Evolutionary conservation across 306 rosid species (phyloP).

Genomic region (Quercus dentata): DNA sequence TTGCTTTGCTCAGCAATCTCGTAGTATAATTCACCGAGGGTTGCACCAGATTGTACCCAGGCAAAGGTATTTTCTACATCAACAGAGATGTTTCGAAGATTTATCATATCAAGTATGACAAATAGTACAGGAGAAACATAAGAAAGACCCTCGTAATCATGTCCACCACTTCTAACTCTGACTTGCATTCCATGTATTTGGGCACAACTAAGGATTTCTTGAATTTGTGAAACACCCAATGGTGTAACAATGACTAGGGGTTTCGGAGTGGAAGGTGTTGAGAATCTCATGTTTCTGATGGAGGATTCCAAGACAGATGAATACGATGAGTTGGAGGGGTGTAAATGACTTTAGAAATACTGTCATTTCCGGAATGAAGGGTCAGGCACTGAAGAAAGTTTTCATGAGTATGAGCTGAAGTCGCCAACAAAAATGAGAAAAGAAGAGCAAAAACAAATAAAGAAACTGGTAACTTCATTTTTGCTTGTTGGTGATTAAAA

Average conservation of each 20-base stretch:
- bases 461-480: slow-evolving; percentile 1
- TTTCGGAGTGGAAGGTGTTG: neutral
- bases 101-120: neutral
- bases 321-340: neutral
- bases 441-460: neutral
- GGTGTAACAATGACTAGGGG: slow-evolving; percentile 20
- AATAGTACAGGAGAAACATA: slow-evolving; percentile 11
- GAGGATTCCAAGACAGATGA: neutral
- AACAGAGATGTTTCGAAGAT: neutral
- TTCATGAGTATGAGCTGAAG: slow-evolving; percentile 18
- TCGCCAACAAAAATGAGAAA: slow-evolving; percentile 3
- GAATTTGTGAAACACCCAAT: neutral
- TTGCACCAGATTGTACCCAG: slow-evolving; percentile 21
- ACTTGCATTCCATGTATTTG: neutral
- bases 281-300: neutral
- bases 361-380: neutral
- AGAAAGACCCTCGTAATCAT: slow-evolving; percentile 27
- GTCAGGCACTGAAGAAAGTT: slow-evolving; percentile 15
- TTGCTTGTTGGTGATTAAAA: neutral
- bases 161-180: slow-evolving; percentile 21
- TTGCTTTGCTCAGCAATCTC: slow-evolving; percentile 9
- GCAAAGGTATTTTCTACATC: neutral
- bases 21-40: slow-evolving; percentile 14
- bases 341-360: slow-evolving; percentile 9
- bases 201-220: slow-evolving; percentile 14